These are phyloP conservation scores for Dactylellina drechsleri DNA, from an alignment of 2,329 filamentous ascomycete genomes.

Conservation along the genomic window DNA sequence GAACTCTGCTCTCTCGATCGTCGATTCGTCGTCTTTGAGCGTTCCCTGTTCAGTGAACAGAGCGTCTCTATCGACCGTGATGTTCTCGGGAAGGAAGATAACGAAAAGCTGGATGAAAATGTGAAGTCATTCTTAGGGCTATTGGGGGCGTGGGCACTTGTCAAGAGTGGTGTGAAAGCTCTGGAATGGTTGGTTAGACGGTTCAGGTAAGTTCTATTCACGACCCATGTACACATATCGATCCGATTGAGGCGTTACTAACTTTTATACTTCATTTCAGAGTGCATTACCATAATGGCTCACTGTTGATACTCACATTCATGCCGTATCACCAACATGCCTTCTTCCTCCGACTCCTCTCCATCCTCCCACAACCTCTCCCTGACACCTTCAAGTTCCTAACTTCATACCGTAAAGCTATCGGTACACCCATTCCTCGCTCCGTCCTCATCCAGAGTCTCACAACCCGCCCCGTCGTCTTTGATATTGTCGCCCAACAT, in stretches of 20 bases:
- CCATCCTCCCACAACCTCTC: slow-evolving; percentile 80
- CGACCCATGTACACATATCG: not conserved
- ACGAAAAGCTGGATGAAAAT: slow-evolving; percentile 79
- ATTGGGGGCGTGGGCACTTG: slow-evolving; percentile 76
- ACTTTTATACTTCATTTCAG: slow-evolving; percentile 64
- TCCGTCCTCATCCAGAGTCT: slow-evolving; percentile 85
- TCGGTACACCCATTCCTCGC: slow-evolving; percentile 77
- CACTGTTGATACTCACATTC: slow-evolving; percentile 81
- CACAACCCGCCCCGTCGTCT: slow-evolving; percentile 78
- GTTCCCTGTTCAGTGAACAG: slow-evolving; percentile 89
- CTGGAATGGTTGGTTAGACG: slow-evolving; percentile 94
- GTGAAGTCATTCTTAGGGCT: slow-evolving; percentile 85
- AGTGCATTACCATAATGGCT: slow-evolving; percentile 89
- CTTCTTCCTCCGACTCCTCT: slow-evolving; percentile 81
- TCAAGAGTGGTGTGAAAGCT: slow-evolving; percentile 88
- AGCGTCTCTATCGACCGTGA: slow-evolving; percentile 88
- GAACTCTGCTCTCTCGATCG: slow-evolving; percentile 88
- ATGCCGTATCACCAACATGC: slow-evolving; percentile 90
- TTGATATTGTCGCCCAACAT: slow-evolving; percentile 80
- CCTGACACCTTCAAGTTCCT: slow-evolving; percentile 83
- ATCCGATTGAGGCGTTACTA: not conserved
- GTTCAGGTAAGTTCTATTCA: slow-evolving; percentile 72
- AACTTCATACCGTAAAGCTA: slow-evolving; percentile 81
- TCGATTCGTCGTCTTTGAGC: slow-evolving; percentile 78
- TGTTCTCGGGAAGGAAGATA: slow-evolving; percentile 83